Evolutionary conservation across 176 grass and related monocot genomes (phyloP), one percentile per base, ranked within the genome.

Genomic region (Neostapfia colusana): DNA sequence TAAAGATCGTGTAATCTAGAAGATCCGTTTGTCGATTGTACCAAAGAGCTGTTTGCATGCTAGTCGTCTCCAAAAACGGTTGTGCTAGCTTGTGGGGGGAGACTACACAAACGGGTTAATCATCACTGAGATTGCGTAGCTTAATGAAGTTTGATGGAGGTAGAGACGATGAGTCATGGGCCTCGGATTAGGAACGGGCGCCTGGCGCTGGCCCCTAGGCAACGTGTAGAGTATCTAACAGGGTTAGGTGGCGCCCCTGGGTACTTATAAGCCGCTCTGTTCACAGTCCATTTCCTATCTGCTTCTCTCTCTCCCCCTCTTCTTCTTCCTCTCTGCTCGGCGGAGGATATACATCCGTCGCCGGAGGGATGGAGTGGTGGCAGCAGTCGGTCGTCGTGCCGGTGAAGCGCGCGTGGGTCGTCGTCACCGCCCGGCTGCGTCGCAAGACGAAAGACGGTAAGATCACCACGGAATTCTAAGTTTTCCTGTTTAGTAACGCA

Each of bases 291-390:
- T 28, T 5, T 37, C 10, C 63, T n/a, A 0, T 6, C 20, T 9
- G 2, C 15, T 10, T 16, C 24, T 36, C 18, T 42, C 24, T 8
- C 8, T 18, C 9, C 24, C 31, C 27, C 48, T n/a, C 39, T 11
- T 7, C 25, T 63, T 7, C 1, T n/a, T 34, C 11, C 53, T 14
- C 60, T 42, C 11, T 26, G 14, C 5, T 16, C 5, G 34, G 34
- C 24, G 59, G 39, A 27, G 40, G 17, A 15, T 39, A 54, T 10
- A 43, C 13, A 49, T 31, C 45, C 16, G 28, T 12, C 41, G 67
- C 5, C 81, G 57, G 8, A 4, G 44, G 70, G 64, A 82, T 84
- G 90, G 84, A 84, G 81, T 93, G 87, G 87, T 89, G 84, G 90
- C 84, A 72, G 77, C 87, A 82, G 69, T 58, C 64, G 63, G 84